These are phyloP conservation scores for Daedalea quercina DNA, from an alignment of 768 basidiomycete genomes.

Conservation along the genomic window DNA sequence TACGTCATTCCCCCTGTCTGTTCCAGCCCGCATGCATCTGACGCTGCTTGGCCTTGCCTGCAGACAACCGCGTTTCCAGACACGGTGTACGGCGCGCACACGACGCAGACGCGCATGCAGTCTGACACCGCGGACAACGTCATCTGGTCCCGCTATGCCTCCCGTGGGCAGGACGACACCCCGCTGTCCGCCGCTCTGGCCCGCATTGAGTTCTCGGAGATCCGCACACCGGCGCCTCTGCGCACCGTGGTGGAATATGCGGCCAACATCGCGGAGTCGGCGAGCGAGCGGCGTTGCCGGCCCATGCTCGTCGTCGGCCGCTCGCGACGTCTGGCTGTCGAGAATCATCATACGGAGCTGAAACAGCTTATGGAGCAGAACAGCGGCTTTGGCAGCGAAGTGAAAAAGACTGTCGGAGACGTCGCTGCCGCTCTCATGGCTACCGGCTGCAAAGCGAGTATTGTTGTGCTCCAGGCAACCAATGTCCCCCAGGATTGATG, in stretches of 20 bases:
- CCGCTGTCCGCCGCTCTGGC: constrained; percentile 38
- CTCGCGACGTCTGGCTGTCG: constrained; percentile 60
- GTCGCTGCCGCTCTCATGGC: constrained; percentile 65
- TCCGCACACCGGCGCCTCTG: constrained; percentile 47
- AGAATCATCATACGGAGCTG: constrained; percentile 56
- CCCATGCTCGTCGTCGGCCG: constrained; percentile 68
- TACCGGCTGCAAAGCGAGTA: constrained; percentile 46
- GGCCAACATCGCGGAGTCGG: constrained; percentile 14
- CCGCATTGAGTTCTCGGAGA: constrained; percentile 55
- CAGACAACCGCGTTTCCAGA: constrained; percentile 35
- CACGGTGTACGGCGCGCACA: constrained; percentile 63
- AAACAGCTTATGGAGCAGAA: constrained; percentile 35
- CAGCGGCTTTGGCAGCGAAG: constrained; percentile 42
- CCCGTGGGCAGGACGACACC: constrained; percentile 19
- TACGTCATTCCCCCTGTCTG: constrained; percentile 14
- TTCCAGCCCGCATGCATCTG: not conserved
- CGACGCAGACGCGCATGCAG: constrained; percentile 58
- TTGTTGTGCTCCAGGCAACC: constrained; percentile 65
- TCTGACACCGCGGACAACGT: constrained; percentile 83
- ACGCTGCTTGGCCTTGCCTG: not conserved
- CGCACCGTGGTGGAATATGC: constrained; percentile 44
- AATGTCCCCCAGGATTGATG: not conserved
- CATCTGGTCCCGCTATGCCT: constrained; percentile 61
- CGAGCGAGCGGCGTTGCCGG: constrained; percentile 31
- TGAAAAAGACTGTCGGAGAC: constrained; percentile 71